These are phyloP conservation scores for Decorospora gaudefroyi DNA, from an alignment of 2,329 filamentous ascomycete species.

Conservation along the genomic window DNA sequence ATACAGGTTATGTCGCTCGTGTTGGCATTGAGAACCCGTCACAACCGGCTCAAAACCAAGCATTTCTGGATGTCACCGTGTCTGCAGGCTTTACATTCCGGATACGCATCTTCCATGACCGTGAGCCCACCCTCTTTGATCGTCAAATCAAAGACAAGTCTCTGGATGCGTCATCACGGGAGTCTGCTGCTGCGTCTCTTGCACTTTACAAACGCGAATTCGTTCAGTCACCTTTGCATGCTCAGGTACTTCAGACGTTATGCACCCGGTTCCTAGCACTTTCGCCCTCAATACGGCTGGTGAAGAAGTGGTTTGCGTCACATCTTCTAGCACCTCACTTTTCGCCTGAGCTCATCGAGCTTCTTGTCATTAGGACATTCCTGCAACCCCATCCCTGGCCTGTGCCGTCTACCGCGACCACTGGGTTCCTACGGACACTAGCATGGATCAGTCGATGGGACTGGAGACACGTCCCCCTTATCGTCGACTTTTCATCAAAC, in stretches of 20 bases:
- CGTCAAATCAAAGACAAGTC: constrained; percentile 76
- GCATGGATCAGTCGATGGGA: constrained; percentile 85
- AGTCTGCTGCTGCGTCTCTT: constrained; percentile 71
- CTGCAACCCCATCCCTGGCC: constrained; percentile 80
- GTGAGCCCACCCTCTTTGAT: constrained; percentile 80
- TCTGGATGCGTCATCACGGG: constrained; percentile 66
- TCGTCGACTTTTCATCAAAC: constrained; percentile 69
- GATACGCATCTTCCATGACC: constrained; percentile 84
- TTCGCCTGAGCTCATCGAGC: constrained; percentile 78
- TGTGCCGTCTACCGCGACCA: constrained; percentile 73
- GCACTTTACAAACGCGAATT: constrained; percentile 73
- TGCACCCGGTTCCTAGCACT: constrained; percentile 80
- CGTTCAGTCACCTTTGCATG: constrained; percentile 74
- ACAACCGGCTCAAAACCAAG: constrained; percentile 71
- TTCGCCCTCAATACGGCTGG: constrained; percentile 78
- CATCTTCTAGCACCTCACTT: constrained; percentile 82
- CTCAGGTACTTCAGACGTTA: constrained; percentile 77
- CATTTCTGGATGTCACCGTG: constrained; percentile 81
- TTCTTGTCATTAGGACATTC: constrained; percentile 78
- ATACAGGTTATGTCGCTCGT: constrained; percentile 65
- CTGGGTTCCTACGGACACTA: constrained; percentile 81
- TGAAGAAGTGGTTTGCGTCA: constrained; percentile 85
- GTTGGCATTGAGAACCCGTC: constrained; percentile 80
- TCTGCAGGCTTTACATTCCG: constrained; percentile 75
- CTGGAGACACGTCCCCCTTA: constrained; percentile 81